Evolutionary conservation across 2,329 filamentous ascomycete species (phyloP).

Genomic region (Juglanconis oblonga): DNA sequence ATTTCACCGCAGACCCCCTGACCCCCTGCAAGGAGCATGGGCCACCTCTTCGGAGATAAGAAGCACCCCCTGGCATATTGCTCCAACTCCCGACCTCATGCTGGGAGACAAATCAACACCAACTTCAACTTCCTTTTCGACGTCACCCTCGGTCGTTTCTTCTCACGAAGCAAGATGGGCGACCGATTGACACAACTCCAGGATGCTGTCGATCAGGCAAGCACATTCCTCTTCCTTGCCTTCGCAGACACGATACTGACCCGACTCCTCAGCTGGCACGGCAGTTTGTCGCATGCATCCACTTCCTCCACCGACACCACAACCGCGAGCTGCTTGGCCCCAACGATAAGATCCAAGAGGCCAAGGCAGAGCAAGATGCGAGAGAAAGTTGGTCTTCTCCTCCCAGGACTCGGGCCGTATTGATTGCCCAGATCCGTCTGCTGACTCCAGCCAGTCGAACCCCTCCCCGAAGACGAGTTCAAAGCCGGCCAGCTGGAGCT

Average conservation of each 20-base stretch:
- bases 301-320: slow-evolving; percentile 67
- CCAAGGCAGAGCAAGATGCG: slow-evolving; percentile 51
- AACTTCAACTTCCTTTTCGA: background rate
- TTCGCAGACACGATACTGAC: background rate
- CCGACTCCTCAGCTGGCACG: slow-evolving; percentile 53
- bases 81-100: background rate
- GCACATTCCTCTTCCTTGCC: slow-evolving; percentile 15
- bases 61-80: background rate
- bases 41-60: slow-evolving; percentile 4
- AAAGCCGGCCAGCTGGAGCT: slow-evolving; percentile 67
- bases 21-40: slow-evolving; percentile 3
- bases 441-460: slow-evolving; percentile 46
- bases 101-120: background rate
- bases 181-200: slow-evolving; percentile 82
- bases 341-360: slow-evolving; percentile 56
- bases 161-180: slow-evolving; percentile 49
- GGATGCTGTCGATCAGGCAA: slow-evolving; percentile 78
- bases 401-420: background rate
- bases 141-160: background rate
- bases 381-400: slow-evolving; percentile 42
- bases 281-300: slow-evolving; percentile 65
- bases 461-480: slow-evolving; percentile 63
- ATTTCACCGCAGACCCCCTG: background rate
- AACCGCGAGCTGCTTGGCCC: slow-evolving; percentile 59
- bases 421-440: background rate